These are phyloP conservation scores for Handroanthus guayacan DNA, from an alignment of 257 asterid genomes.

Conservation along the genomic window DNA sequence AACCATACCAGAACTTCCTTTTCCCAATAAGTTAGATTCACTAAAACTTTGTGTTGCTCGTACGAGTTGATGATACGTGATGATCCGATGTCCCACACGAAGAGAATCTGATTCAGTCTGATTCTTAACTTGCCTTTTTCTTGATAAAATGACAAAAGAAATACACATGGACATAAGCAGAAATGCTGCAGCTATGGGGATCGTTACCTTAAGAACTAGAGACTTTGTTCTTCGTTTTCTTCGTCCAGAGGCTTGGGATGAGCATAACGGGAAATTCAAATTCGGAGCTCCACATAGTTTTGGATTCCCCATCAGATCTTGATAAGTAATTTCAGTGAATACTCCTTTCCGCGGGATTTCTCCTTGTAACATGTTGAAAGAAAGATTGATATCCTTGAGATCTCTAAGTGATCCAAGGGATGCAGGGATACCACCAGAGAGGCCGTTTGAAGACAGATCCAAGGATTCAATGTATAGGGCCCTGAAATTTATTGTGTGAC, in stretches of 20 bases:
- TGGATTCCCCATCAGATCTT: conserved; percentile 45
- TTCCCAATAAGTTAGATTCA: no score
- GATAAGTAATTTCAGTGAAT: conserved; percentile 34
- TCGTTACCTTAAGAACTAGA: conserved; percentile 34
- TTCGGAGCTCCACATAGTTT: conserved; percentile 42
- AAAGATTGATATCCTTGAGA: conserved; percentile 45
- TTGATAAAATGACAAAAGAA: conserved; percentile 25
- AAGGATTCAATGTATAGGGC: conserved; percentile 36
- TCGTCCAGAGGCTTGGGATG: conserved; percentile 20
- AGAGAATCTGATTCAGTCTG: conserved; percentile 10
- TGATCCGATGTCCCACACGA: conserved; percentile 21
- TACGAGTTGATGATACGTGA: conserved; percentile 40
- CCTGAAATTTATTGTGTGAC: conserved; percentile 44
- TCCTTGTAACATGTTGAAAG: conserved; percentile 28
- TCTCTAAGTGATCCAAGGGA: conserved; percentile 46
- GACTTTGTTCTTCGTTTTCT: conserved; percentile 15
- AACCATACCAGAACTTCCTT: no score
- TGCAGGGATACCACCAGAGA: conserved; percentile 43
- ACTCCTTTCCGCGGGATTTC: conserved; percentile 41
- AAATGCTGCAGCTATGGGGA: conserved; percentile 33
- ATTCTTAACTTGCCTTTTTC: conserved; percentile 7
- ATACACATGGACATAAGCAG: conserved; percentile 21
- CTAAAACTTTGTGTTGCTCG: conserved; percentile 21
- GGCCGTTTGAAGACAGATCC: no score
- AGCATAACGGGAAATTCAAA: conserved; percentile 36